phyloP scores from a whole-genome alignment of 2,329 filamentous ascomycete genomes.

The Fusarium nelsonii region DNA sequence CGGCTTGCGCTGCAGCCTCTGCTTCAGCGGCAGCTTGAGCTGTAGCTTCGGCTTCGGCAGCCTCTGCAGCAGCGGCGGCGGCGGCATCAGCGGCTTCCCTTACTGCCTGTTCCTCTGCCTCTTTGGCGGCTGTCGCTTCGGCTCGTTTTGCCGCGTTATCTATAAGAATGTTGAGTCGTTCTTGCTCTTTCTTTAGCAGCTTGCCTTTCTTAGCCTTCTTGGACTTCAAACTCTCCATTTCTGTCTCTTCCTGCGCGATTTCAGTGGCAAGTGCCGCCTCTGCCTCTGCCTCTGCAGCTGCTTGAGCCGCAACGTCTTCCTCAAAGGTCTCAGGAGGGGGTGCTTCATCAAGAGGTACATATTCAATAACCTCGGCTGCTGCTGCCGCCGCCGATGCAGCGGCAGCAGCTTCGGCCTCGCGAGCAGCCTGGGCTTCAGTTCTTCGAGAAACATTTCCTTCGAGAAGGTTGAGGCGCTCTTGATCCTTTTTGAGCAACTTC shows the following conservation, averaged over 20 bases:
- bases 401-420: slow-evolving; percentile 31
- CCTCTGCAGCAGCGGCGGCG: slow-evolving; percentile 22
- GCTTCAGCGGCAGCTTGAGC: slow-evolving; percentile 32
- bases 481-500: slow-evolving; percentile 41
- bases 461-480: slow-evolving; percentile 39
- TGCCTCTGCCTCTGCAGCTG: slow-evolving; percentile 35
- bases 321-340: slow-evolving; percentile 24
- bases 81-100: slow-evolving; percentile 31
- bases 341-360: slow-evolving; percentile 25
- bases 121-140: slow-evolving; percentile 28
- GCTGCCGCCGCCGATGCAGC: neutral
- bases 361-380: slow-evolving; percentile 13
- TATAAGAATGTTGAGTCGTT: slow-evolving; percentile 39
- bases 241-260: slow-evolving; percentile 45
- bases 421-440: slow-evolving; percentile 33
- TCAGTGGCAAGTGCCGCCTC: slow-evolving; percentile 32
- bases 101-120: slow-evolving; percentile 37
- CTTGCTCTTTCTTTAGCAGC: slow-evolving; percentile 40
- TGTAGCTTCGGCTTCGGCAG: slow-evolving; percentile 37
- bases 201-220: slow-evolving; percentile 54
- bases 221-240: slow-evolving; percentile 36
- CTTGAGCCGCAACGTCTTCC: slow-evolving; percentile 22
- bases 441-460: slow-evolving; percentile 37
- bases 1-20: slow-evolving; percentile 26
- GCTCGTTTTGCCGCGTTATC: slow-evolving; percentile 31